Evolutionary conservation across 441 rosid species (phyloP), one percentile per base, ranked within the genome.

Genomic region (Raphanus hybrid): DNA sequence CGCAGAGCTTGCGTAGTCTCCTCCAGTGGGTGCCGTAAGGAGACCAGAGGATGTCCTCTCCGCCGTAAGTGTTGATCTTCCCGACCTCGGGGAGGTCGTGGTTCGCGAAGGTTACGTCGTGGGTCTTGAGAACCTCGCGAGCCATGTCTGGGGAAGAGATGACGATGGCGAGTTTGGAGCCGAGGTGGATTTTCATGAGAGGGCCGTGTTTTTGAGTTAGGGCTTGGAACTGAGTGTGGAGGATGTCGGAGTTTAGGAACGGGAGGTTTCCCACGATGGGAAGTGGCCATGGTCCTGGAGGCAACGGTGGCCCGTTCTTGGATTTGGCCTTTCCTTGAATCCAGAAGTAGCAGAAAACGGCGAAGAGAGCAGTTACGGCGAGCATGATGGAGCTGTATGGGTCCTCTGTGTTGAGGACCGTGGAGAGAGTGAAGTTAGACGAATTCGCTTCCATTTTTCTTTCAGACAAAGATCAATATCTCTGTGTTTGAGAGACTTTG

Each of bases 191-290:
- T 35, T 85, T 89, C 79, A 78, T 86, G 60, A 89, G 82, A 18
- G 91, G 89, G 8, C 93, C 92, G 0, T 92, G 85, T 58, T 20
- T 68, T 32, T 3, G 3, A 1, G 87, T 78, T 23, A 82, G 50
- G 29, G 87, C 65, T 18, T 84, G 84, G 73, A 87, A 91, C 0
- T 66, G 64, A 0, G 77, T 69, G 71, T 85, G 91, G 20, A 88
- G 89, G 58, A 68, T 63, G 16, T 86, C 68, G 5, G 75, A 58
- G 20, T 89, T 84, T 0, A 92, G 84, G 72, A 87, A 90, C 3
- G 93, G 94, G 61, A 92, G 90, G 84, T 92, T 88, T 16, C 97
- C 94, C 0, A 86, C 66, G 18, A 92, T 12, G 0, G 91, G 92
- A 18, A 90, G 69, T 29, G 93, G 92, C 29, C 80, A 70, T 0